These are phyloP conservation scores for Camelina sativa DNA, from an alignment of 345 rosid species.

Conservation along the genomic window DNA sequence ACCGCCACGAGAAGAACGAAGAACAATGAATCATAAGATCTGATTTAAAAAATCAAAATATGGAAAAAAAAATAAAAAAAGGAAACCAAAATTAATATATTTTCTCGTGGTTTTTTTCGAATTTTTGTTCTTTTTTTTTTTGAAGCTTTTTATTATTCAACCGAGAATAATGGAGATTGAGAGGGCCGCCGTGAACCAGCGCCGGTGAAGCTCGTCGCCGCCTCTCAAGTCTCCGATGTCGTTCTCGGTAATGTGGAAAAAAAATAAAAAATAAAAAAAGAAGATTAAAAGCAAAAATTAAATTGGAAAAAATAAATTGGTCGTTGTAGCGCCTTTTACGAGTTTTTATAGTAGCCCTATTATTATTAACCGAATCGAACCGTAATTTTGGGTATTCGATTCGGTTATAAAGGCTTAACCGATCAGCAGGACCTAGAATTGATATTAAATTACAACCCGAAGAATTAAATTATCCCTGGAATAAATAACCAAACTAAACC, in stretches of 20 bases:
- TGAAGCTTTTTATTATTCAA: slow-evolving; percentile 21
- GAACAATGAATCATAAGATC: slow-evolving; percentile 40
- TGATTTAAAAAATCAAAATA: neutral
- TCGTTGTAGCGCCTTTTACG: slow-evolving; percentile 46
- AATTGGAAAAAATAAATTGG: slow-evolving; percentile 35
- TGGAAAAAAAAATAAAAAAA: neutral
- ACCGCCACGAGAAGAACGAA: slow-evolving; percentile 23
- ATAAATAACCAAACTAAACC: too few species aligned
- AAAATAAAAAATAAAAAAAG: neutral
- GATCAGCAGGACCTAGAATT: too few species aligned
- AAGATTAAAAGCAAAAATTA: slow-evolving; percentile 29
- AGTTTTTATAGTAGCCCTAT: slow-evolving; percentile 1
- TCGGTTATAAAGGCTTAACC: too few species aligned
- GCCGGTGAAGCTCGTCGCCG: slow-evolving; percentile 44
- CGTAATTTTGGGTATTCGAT: too few species aligned
- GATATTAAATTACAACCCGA: too few species aligned
- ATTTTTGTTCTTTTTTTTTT: slow-evolving; percentile 2
- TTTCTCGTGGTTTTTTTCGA: slow-evolving; percentile 5
- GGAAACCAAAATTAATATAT: neutral
- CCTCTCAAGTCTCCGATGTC: slow-evolving; percentile 44
- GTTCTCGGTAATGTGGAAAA: slow-evolving; percentile 25
- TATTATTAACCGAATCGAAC: too few species aligned
- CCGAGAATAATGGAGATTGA: slow-evolving; percentile 43
- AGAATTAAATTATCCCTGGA: too few species aligned
- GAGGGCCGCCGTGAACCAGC: slow-evolving; percentile 40